These are phyloP conservation scores for Cryptosporidium parvum DNA, from an alignment of 169 alveolate species.

Conservation along the genomic window DNA sequence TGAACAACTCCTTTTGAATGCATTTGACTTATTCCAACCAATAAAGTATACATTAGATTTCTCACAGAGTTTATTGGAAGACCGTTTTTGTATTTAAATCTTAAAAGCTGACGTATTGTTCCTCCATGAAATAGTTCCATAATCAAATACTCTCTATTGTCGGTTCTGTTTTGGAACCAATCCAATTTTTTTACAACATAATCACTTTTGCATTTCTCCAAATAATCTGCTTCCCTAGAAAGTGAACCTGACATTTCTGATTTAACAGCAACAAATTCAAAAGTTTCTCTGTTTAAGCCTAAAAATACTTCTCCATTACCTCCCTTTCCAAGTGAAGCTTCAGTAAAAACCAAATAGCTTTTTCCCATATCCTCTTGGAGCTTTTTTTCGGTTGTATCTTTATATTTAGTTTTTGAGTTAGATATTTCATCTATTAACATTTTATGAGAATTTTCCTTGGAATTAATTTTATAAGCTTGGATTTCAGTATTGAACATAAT, in stretches of 20 bases:
- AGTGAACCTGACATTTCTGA: slow-evolving; percentile 68
- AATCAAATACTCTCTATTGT: slow-evolving; percentile 59
- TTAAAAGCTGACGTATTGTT: slow-evolving; percentile 68
- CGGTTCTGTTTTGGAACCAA: slow-evolving; percentile 71
- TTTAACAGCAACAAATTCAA: slow-evolving; percentile 75
- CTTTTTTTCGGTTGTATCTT: slow-evolving; percentile 1
- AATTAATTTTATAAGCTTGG: slow-evolving; percentile 14
- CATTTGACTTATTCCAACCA: slow-evolving; percentile 70
- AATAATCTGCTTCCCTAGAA: slow-evolving; percentile 72
- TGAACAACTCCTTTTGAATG: slow-evolving; percentile 89
- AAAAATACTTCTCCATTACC: slow-evolving; percentile 72
- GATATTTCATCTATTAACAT: background rate
- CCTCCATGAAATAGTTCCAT: slow-evolving; percentile 76
- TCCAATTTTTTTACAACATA: slow-evolving; percentile 58
- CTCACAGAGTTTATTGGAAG: slow-evolving; percentile 66
- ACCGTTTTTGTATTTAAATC: slow-evolving; percentile 69
- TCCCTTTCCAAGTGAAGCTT: slow-evolving; percentile 75
- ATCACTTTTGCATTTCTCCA: slow-evolving; percentile 63
- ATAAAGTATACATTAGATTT: slow-evolving; percentile 51
- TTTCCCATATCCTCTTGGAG: slow-evolving; percentile 18
- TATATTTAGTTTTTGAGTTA: background rate
- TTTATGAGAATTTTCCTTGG: slow-evolving; percentile 31
- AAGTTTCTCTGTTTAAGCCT: slow-evolving; percentile 58
- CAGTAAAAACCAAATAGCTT: slow-evolving; percentile 53
- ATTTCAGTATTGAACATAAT: slow-evolving; percentile 38